Percentiles rank a stretch among this genome's conserved stretches.
These are phyloP conservation scores for Pleodorina starrii DNA, from an alignment of 139 green algal species.

Conservation along the genomic window DNA sequence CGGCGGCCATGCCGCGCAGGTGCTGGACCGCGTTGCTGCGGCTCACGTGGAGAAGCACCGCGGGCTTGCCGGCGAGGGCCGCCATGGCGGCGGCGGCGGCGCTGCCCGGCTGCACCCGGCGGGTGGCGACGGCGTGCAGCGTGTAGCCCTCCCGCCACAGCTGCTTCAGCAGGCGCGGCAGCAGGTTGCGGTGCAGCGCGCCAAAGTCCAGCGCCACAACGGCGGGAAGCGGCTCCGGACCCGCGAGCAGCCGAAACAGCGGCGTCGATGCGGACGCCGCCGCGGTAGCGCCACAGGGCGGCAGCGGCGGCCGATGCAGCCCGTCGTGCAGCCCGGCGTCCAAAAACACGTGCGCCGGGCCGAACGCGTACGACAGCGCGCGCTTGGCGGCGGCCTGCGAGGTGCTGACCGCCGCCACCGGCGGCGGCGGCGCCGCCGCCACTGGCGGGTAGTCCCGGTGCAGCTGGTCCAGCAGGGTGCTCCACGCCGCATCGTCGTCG, in stretches of 20 bases:
- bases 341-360: not conserved
- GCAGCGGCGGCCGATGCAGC: constrained; percentile 7
- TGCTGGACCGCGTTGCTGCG: constrained; percentile 48
- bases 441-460: not conserved
- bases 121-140: constrained; percentile 16
- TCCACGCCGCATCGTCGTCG: not conserved
- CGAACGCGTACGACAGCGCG: constrained; percentile 21
- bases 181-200: constrained; percentile 36
- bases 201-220: not conserved
- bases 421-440: not conserved
- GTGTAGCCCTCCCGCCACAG: constrained; percentile 36
- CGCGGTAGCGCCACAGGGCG: not conserved
- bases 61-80: not conserved
- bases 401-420: not conserved
- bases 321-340: constrained; percentile 29
- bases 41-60: constrained; percentile 43
- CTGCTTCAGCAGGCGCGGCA: constrained; percentile 46
- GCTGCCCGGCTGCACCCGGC: not conserved
- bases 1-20: not conserved
- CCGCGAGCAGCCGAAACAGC: not conserved
- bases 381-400: not conserved
- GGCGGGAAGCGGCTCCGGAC: constrained; percentile 11
- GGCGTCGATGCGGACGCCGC: not conserved
- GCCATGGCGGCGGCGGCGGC: constrained; percentile 37
- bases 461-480: not conserved